phyloP scores from a whole-genome alignment of 2,329 filamentous ascomycete genomes.

The Aspergillus latus region DNA sequence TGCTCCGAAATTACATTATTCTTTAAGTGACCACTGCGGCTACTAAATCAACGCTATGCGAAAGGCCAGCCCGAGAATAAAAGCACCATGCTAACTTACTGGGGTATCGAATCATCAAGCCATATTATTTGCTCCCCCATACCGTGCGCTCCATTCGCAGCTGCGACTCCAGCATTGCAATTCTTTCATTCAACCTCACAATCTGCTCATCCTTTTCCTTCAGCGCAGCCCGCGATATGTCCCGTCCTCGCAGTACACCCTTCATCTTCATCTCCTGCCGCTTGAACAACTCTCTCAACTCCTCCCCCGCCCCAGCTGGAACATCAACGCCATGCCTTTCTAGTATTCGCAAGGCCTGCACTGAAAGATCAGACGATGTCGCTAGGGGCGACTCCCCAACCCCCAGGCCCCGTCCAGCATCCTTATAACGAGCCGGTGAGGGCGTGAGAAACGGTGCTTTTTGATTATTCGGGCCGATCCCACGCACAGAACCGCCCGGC shows the following conservation, averaged over 20 bases:
- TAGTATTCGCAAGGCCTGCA: constrained; percentile 33
- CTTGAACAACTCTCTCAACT: constrained; percentile 49
- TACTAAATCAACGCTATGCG: neutral
- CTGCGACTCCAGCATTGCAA: constrained; percentile 59
- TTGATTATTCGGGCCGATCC: neutral
- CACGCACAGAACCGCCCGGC: constrained; percentile 1
- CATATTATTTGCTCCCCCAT: constrained; percentile 40
- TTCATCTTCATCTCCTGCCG: constrained; percentile 59
- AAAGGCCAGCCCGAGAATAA: neutral
- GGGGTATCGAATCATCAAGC: constrained; percentile 9
- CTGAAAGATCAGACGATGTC: constrained; percentile 22
- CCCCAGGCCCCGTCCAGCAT: constrained; percentile 23
- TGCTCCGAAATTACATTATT: too few species aligned
- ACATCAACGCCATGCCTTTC: constrained; percentile 36
- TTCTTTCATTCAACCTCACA: constrained; percentile 64
- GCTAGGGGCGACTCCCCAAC: constrained; percentile 20
- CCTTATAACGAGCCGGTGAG: constrained; percentile 32
- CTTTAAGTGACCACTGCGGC: neutral
- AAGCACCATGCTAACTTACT: neutral
- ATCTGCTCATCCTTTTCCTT: constrained; percentile 65
- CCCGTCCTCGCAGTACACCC: constrained; percentile 64
- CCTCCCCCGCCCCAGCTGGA: constrained; percentile 33
- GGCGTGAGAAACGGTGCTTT: constrained; percentile 31
- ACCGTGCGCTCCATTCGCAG: constrained; percentile 53
- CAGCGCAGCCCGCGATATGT: constrained; percentile 63